Evolutionary conservation across 352 stramenopile genomes (phyloP).

Genomic region (Globisporangium solare): DNA sequence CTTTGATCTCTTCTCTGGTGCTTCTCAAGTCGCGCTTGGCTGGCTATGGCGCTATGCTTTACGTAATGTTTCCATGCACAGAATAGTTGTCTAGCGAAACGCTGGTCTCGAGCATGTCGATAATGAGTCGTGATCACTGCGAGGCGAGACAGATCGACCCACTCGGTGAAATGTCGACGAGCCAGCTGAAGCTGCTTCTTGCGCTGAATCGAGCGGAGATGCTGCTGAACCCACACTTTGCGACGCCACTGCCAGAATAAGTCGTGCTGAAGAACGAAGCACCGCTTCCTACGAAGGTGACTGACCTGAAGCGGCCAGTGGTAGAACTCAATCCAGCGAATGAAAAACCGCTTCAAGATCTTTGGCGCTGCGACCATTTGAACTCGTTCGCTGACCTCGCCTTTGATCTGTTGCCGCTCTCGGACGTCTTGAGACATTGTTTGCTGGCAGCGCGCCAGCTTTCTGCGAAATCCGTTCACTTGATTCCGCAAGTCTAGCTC

Average conservation of each 20-base stretch:
- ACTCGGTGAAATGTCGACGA: slow-evolving; percentile 39
- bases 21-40: neutral
- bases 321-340: slow-evolving; percentile 52
- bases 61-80: slow-evolving; percentile 30
- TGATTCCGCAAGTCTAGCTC: slow-evolving; percentile 65
- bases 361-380: slow-evolving; percentile 41
- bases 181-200: slow-evolving; percentile 21
- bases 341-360: slow-evolving; percentile 52
- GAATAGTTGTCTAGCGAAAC: slow-evolving; percentile 24
- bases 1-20: neutral
- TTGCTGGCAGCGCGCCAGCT: slow-evolving; percentile 40
- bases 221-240: slow-evolving; percentile 44
- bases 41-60: neutral
- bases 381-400: slow-evolving; percentile 39
- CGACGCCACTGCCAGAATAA: slow-evolving; percentile 60
- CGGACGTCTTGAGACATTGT: slow-evolving; percentile 30
- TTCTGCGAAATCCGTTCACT: slow-evolving; percentile 33
- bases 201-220: slow-evolving; percentile 24
- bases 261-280: slow-evolving; percentile 53
- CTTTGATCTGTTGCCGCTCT: slow-evolving; percentile 51
- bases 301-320: slow-evolving; percentile 42
- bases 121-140: slow-evolving; percentile 41
- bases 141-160: slow-evolving; percentile 52
- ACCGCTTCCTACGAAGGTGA: slow-evolving; percentile 37
- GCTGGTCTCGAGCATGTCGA: slow-evolving; percentile 20